These are phyloP conservation scores for Cladosporium sp. DNA, from an alignment of 2,329 filamentous ascomycete species.

Conservation along the genomic window DNA sequence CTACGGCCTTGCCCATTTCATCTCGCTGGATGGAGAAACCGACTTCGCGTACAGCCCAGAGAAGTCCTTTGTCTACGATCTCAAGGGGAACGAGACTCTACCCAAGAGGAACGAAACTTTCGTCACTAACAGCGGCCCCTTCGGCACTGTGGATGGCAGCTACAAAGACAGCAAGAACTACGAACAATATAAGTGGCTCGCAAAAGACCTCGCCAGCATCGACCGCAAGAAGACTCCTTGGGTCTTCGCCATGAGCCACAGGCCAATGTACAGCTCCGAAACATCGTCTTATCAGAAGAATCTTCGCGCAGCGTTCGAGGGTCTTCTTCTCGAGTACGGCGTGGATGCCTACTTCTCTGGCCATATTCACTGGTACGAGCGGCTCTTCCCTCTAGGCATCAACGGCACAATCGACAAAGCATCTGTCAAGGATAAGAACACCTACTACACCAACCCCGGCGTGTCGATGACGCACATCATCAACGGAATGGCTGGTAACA, in stretches of 20 bases:
- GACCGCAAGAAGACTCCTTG: slow-evolving; percentile 52
- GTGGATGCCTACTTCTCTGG: slow-evolving; percentile 49
- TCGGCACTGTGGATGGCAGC: slow-evolving; percentile 34
- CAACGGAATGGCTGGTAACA: slow-evolving; percentile 57
- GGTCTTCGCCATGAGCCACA: slow-evolving; percentile 51
- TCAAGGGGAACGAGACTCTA: slow-evolving; percentile 41
- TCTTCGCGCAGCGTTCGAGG: slow-evolving; percentile 47
- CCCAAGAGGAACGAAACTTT: slow-evolving; percentile 43
- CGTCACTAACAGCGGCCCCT: slow-evolving; percentile 47
- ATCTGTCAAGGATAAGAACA: slow-evolving; percentile 50
- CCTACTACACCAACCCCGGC: slow-evolving; percentile 50
- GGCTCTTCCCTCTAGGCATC: slow-evolving; percentile 37
- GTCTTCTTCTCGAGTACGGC: slow-evolving; percentile 45
- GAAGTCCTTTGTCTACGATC: slow-evolving; percentile 10
- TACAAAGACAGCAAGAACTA: slow-evolving; percentile 33
- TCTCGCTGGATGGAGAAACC: slow-evolving; percentile 51
- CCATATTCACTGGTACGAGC: slow-evolving; percentile 50
- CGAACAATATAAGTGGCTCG: slow-evolving; percentile 50
- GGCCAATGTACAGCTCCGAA: slow-evolving; percentile 50
- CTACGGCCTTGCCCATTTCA: slow-evolving; percentile 54
- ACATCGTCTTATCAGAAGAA: slow-evolving; percentile 18
- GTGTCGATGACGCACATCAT: slow-evolving; percentile 52
- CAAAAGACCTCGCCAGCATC: slow-evolving; percentile 45
- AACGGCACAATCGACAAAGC: slow-evolving; percentile 7
- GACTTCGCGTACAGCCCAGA: slow-evolving; percentile 50